A percentile compares a stretch with the other conserved stretches of the same genome.
Evolutionary conservation across 1,284 basidiomycete genomes (phyloP).

Genomic region (Fomitopsis palustris): DNA sequence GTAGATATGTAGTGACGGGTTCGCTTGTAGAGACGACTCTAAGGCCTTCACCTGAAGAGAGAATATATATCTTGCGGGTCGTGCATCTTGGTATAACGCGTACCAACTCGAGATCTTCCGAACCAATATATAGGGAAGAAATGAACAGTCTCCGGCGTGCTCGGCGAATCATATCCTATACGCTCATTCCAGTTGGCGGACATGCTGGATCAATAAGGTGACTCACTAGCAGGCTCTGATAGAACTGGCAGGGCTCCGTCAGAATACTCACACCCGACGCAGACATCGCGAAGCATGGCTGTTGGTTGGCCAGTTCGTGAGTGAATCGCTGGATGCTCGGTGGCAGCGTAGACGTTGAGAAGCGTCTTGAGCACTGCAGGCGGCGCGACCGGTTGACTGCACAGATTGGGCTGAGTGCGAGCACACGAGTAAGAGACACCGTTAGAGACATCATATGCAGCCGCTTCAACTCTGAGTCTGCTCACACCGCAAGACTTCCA

Average conservation of each 20-base stretch:
- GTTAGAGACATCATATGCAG: constrained; percentile 3
- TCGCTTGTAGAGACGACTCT: constrained; percentile 52
- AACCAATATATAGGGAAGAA: constrained; percentile 56
- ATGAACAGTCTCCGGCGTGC: constrained; percentile 81
- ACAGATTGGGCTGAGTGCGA: background rate
- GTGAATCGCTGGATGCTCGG: constrained; percentile 26
- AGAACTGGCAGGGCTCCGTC: constrained; percentile 35
- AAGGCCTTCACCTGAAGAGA: constrained; percentile 65
- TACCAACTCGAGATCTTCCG: constrained; percentile 33
- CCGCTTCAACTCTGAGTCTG: background rate
- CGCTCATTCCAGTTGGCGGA: background rate
- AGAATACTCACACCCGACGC: constrained; percentile 35
- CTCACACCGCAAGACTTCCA: background rate
- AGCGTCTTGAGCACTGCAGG: background rate
- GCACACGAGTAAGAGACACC: background rate
- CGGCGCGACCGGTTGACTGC: background rate
- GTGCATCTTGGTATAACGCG: constrained; percentile 9
- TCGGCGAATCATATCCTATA: constrained; percentile 67
- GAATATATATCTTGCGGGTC: background rate
- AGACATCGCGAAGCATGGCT: constrained; percentile 36
- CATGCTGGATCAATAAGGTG: background rate
- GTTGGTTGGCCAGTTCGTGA: constrained; percentile 26
- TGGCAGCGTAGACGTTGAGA: constrained; percentile 20
- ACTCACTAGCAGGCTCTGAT: constrained; percentile 36
- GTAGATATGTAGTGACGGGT: constrained; percentile 64